phyloP scores from a whole-genome alignment of 148 eudicot species.

The Vaccinium corymbosum region DNA sequence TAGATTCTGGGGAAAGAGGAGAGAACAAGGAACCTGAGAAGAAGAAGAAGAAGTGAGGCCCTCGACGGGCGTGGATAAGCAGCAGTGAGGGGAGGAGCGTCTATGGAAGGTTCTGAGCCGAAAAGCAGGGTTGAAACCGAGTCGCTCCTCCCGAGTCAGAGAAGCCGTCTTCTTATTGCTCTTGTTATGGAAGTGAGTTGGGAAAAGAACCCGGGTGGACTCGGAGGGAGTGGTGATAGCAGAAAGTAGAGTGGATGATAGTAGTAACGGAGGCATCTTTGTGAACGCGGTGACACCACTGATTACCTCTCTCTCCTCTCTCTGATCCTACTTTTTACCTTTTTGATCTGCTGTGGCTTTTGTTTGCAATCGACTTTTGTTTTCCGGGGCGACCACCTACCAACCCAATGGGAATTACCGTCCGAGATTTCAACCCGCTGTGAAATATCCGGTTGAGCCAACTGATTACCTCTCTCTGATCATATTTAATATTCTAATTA shows the following conservation, averaged over 20 bases:
- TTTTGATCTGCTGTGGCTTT: not conserved
- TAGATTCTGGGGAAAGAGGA: not conserved
- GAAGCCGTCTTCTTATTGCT: not conserved
- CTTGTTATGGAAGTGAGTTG: not conserved
- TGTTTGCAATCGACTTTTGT: too few species aligned
- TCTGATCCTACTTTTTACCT: too few species aligned
- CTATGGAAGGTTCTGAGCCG: not conserved
- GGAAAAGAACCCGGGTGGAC: slow-evolving; percentile 10
- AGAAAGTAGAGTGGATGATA: slow-evolving; percentile 19
- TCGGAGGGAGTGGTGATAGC: slow-evolving; percentile 11
- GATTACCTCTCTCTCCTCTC: not conserved
- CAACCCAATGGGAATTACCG: too few species aligned
- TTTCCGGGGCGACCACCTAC: too few species aligned
- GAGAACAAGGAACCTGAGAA: slow-evolving; percentile 20
- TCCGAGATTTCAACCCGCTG: too few species aligned
- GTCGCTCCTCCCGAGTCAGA: slow-evolving; percentile 1
- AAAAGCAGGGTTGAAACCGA: slow-evolving; percentile 15
- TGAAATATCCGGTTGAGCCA: too few species aligned
- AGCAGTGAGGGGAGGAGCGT: slow-evolving; percentile 17
- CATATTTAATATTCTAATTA: too few species aligned
- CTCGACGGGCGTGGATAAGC: slow-evolving; percentile 24
- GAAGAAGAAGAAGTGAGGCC: slow-evolving; percentile 15
- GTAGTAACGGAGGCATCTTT: slow-evolving; percentile 12
- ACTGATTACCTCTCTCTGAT: too few species aligned
- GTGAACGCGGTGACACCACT: too few species aligned